These are phyloP conservation scores for Lepidium didymum DNA, from an alignment of 345 rosid species.

Conservation along the genomic window DNA sequence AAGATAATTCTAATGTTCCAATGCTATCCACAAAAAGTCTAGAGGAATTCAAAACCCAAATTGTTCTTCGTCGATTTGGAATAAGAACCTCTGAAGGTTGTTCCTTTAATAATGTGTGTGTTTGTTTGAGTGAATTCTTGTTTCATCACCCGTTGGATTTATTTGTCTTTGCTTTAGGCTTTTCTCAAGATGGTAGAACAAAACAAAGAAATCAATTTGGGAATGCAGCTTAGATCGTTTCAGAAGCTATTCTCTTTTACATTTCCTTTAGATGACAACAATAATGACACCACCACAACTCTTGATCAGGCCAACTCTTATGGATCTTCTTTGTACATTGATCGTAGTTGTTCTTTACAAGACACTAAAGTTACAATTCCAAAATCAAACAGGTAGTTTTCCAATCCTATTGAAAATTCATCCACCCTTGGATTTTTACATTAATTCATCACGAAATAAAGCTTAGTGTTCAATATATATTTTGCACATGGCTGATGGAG, in stretches of 20 bases:
- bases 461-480: constrained; percentile 12
- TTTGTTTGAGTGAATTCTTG: background rate
- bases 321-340: constrained; percentile 43
- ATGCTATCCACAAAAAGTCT: no score
- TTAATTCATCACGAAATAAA: background rate
- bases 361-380: constrained; percentile 75
- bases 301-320: constrained; percentile 30
- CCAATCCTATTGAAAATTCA: background rate
- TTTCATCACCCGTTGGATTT: background rate
- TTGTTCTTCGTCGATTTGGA: constrained; percentile 63
- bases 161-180: constrained; percentile 12
- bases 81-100: constrained; percentile 88
- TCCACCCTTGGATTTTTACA: background rate
- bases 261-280: constrained; percentile 36
- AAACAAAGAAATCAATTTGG: constrained; percentile 37
- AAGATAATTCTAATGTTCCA: no score
- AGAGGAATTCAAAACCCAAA: constrained; percentile 40
- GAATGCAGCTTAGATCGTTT: constrained; percentile 45
- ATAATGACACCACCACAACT: constrained; percentile 17
- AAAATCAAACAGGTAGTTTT: constrained; percentile 70
- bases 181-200: constrained; percentile 51
- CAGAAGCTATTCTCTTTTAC: constrained; percentile 48
- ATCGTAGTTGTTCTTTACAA: constrained; percentile 69
- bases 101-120: background rate
- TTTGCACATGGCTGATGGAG: constrained; percentile 83